phyloP scores from a whole-genome alignment of 139 green algal genomes.

The Tetraselmis chui region DNA sequence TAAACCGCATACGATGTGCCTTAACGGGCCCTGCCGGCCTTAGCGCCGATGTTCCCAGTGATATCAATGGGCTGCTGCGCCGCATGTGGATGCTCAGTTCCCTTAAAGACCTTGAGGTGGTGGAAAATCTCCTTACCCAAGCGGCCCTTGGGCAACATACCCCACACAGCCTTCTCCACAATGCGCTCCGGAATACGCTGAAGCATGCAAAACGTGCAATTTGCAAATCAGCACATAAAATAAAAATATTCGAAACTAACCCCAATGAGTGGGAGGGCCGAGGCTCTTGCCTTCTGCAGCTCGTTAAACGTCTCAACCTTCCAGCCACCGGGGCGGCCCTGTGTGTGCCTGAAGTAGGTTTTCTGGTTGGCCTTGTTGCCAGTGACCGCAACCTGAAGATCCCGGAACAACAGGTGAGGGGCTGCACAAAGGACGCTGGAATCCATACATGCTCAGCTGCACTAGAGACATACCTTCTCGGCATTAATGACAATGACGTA shows the following conservation, averaged over 20 bases:
- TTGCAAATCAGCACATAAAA: too few species aligned
- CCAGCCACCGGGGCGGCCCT: conserved; percentile 63
- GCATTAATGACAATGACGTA: conserved; percentile 98
- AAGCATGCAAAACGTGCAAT: too few species aligned
- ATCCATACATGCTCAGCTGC: too few species aligned
- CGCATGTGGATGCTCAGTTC: conserved; percentile 78
- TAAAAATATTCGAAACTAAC: too few species aligned
- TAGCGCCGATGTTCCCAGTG: conserved; percentile 64
- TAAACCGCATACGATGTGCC: too few species aligned
- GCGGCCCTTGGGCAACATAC: conserved; percentile 94
- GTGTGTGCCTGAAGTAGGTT: conserved; percentile 76
- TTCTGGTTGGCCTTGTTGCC: conserved; percentile 88
- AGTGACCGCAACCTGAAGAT: conserved; percentile 55
- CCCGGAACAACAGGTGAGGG: too few species aligned
- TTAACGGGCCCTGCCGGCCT: conserved; percentile 10
- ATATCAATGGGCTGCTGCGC: conserved; percentile 89
- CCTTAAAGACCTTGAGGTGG: conserved; percentile 88
- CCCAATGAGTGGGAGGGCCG: too few species aligned
- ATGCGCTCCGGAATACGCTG: conserved; percentile 94
- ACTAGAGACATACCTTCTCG: conserved; percentile 87
- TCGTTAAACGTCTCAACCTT: conserved; percentile 26
- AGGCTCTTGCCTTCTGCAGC: not conserved
- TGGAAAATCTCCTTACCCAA: conserved; percentile 75
- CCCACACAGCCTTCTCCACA: conserved; percentile 92
- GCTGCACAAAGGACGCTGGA: too few species aligned